Evolutionary conservation across 1,139 yeast species (phyloP).

Genomic region (Candida tetrigidarum): DNA sequence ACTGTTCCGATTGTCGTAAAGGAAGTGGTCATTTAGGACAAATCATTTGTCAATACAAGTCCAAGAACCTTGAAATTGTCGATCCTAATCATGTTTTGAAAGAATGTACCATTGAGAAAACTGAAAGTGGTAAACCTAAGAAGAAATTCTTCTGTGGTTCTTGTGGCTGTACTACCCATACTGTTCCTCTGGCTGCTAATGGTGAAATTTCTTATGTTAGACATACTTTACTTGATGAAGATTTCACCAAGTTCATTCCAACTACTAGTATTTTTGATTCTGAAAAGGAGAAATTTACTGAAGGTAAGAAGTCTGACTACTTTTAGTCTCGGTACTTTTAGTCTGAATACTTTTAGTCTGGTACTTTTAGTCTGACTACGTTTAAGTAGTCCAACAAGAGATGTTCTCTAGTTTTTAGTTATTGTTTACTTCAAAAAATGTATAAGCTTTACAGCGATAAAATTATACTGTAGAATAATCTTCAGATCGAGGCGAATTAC

Average conservation of each 20-base stretch:
- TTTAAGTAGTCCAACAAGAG: no score
- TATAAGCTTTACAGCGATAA: no score
- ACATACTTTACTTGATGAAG: slow-evolving; percentile 23
- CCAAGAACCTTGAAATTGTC: slow-evolving; percentile 19
- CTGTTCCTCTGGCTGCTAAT: slow-evolving; percentile 24
- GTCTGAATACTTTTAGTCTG: no score
- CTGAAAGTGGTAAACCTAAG: slow-evolving; percentile 27
- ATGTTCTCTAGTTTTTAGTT: no score
- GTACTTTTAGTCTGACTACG: no score
- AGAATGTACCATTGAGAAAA: slow-evolving; percentile 19
- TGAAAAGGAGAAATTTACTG: slow-evolving; percentile 10
- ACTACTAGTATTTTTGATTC: slow-evolving; percentile 13
- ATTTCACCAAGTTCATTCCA: slow-evolving; percentile 12
- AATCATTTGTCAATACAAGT: slow-evolving; percentile 19
- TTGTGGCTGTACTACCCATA: slow-evolving; percentile 27
- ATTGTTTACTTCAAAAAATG: no score
- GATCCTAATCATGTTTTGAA: slow-evolving; percentile 18
- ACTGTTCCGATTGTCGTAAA: slow-evolving; percentile 29
- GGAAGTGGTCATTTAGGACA: slow-evolving; percentile 30
- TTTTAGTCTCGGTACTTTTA: no score
- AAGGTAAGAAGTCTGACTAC: slow-evolving; percentile 10
- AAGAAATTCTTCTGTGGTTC: slow-evolving; percentile 23
- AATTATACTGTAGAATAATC: no score
- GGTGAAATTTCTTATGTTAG: slow-evolving; percentile 24
- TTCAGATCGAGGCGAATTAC: no score